These are phyloP conservation scores for Elongisporangium undulatum DNA, from an alignment of 352 stramenopile species.

Conservation along the genomic window DNA sequence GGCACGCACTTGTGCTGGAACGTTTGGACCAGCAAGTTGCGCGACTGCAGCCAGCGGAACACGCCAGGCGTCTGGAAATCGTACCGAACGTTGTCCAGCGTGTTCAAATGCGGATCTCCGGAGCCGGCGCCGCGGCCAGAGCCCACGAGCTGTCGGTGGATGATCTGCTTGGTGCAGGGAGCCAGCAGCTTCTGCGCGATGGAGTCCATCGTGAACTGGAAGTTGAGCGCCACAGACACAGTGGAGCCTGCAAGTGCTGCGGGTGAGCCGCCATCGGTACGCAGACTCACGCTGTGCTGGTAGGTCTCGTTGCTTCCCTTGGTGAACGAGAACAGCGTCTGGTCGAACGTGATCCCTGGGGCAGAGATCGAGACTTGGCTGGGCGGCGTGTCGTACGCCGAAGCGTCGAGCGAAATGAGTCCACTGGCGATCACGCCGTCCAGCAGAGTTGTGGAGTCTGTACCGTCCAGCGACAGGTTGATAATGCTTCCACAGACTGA, in stretches of 20 bases:
- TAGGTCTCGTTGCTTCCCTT: neutral
- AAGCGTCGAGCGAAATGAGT: neutral
- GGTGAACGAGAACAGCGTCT: neutral
- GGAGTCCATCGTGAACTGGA: slow-evolving; percentile 6
- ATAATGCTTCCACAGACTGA: neutral
- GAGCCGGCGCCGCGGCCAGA: slow-evolving; percentile 8
- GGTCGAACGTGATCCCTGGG: neutral
- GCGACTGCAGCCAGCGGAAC: slow-evolving; percentile 22
- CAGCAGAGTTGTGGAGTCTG: neutral
- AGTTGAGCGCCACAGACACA: neutral
- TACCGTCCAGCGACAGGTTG: neutral
- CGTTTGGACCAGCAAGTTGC: slow-evolving; percentile 19
- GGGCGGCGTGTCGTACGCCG: neutral
- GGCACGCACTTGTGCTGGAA: slow-evolving; percentile 32
- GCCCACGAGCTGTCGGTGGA: slow-evolving; percentile 12
- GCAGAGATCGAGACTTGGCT: neutral
- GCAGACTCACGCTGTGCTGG: neutral
- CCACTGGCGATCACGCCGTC: neutral
- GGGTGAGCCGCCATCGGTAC: neutral
- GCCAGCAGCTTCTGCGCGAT: slow-evolving; percentile 5
- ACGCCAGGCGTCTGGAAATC: slow-evolving; percentile 25
- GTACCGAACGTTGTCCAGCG: slow-evolving; percentile 23
- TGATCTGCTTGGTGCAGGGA: slow-evolving; percentile 8
- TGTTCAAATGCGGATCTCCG: slow-evolving; percentile 29
- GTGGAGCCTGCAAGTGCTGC: neutral